Evolutionary conservation across 768 basidiomycete species (phyloP).

Genomic region (Tylopilus balloui): DNA sequence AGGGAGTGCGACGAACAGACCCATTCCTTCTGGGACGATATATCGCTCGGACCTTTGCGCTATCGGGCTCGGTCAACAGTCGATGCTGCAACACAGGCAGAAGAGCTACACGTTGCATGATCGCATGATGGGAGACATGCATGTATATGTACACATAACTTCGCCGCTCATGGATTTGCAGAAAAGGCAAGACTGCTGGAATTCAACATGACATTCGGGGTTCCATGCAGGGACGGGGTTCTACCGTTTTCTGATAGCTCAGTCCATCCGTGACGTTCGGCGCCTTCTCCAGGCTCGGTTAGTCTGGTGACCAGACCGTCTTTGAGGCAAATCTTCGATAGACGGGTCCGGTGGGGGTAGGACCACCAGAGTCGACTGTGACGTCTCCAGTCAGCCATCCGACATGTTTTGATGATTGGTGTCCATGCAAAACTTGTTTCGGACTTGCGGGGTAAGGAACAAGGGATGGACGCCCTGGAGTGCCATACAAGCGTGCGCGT

Average conservation of each 20-base stretch:
- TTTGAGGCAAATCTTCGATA: no score
- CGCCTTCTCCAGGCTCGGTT: not conserved
- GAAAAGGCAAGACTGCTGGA: no score
- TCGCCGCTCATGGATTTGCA: not conserved
- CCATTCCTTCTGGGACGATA: not conserved
- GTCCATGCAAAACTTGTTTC: not conserved
- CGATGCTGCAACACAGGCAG: not conserved
- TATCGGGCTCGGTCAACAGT: not conserved
- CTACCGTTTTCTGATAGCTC: not conserved
- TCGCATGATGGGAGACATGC: not conserved
- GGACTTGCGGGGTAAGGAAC: not conserved
- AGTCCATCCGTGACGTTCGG: not conserved
- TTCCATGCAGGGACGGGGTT: not conserved
- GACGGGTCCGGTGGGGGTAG: no score
- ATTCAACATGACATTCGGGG: not conserved
- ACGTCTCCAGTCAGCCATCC: not conserved
- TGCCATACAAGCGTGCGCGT: not conserved
- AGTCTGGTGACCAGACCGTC: no score
- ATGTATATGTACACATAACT: not conserved
- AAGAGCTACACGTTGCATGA: not conserved
- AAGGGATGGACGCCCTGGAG: not conserved
- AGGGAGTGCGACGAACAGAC: constrained; percentile 11
- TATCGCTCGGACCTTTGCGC: constrained; percentile 8
- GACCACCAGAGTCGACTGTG: no score
- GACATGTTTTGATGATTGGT: not conserved